Percentiles rank a stretch among this genome's conserved stretches.
phyloP scores from a whole-genome alignment of 2,329 filamentous ascomycete genomes.

The Fusarium devonianum region DNA sequence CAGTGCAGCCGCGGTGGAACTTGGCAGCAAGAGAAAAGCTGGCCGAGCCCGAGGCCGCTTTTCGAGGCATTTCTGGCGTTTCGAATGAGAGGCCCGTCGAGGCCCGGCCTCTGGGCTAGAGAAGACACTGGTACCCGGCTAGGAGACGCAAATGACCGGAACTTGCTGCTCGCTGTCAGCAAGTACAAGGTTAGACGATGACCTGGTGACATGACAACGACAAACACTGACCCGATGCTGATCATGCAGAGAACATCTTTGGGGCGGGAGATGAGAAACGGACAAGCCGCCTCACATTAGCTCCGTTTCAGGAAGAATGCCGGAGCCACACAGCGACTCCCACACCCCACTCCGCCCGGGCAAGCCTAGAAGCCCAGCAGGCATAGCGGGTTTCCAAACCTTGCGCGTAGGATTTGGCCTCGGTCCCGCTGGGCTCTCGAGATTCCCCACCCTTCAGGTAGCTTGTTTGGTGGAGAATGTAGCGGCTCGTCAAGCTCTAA shows the following conservation, averaged over 20 bases:
- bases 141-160: no score
- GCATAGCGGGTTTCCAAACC: constrained; percentile 17
- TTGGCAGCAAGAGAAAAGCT: constrained; percentile 6
- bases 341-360: constrained; percentile 4
- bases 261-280: constrained; percentile 38
- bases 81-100: no score
- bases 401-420: no score
- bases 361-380: constrained; percentile 5
- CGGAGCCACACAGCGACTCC: not conserved
- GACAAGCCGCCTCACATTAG: constrained; percentile 33
- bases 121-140: no score
- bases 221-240: not conserved
- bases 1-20: constrained; percentile 29
- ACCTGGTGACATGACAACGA: not conserved
- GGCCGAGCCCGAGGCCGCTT: constrained; percentile 5
- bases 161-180: not conserved
- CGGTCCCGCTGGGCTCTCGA: no score
- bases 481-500: not conserved
- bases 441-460: constrained; percentile 25
- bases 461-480: constrained; percentile 41
- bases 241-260: constrained; percentile 1
- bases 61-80: not conserved
- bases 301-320: constrained; percentile 38
- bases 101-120: no score
- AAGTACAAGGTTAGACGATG: not conserved